Base-by-base conservation (phyloP, 805 yeast genomes). In the Candida maesae region DNA sequence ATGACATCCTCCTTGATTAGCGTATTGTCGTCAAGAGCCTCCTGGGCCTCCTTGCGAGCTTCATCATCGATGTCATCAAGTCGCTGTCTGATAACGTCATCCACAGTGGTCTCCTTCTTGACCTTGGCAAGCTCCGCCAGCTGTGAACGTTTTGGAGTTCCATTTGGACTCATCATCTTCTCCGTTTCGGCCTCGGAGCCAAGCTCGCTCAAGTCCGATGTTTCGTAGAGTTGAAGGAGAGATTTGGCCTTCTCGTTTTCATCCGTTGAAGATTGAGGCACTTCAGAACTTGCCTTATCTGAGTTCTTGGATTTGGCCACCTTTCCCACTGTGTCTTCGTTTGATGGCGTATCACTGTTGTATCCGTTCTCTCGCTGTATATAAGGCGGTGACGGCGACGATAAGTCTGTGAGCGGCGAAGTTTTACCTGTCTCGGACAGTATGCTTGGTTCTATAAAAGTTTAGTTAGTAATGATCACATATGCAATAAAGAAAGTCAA, bases 141-240 rank as follows among this genome's bases (percentile, higher is more conserved):
- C 53, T 66, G 60, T 8, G 74, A 67, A 32, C 50, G 54, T 45
- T 43, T 51, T 6, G 42, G 33, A 2, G 39, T 36, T 44, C 64
- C 58, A 47, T 64, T 57, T 2, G 39, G 36, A n/a, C 36, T 33
- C 33, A 79, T 91, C 86, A 88, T 78, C 52, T 78, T 82, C 57
- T 89, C 96, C 0, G 97, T 89, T 59, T 89, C 97, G 14, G 93
- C 95, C 62, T 89, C 96, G 13, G 93, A 82, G 50, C 79, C 79
- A 42, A 76, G 68, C 39, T 77, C 83, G 35, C 76, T 79, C 47
- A 78, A 60, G 41, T 78, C 84, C 30, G 71, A 66, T 14, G 56
- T 49, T 31, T 49, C 56, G 41, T 56, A 56, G 13, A 28, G 31
- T 7, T 28, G 19, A 12, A 28, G 31, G 18, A 28, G 31, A 6